Evolutionary conservation across 176 grass and related monocot genomes (phyloP), one percentile per base, ranked within the genome.

Genomic region (Carex cristatella): DNA sequence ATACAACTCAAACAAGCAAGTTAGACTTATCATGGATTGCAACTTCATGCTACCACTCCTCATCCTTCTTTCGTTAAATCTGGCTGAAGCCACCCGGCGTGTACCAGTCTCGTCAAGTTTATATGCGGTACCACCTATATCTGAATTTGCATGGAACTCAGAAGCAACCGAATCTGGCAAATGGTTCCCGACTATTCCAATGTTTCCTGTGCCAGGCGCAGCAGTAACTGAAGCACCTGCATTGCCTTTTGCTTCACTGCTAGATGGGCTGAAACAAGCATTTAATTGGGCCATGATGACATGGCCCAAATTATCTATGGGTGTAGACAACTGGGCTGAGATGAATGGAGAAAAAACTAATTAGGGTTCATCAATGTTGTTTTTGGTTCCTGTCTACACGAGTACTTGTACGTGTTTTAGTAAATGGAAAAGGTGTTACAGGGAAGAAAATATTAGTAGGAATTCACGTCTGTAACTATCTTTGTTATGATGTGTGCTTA

Each of bases 231-330:
- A 5, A 33, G 7, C 48, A 16, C 53, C 49, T 37, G 19, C 48
- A 11, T 9, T 33, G 56, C 53, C 74, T 57, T 57, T 78, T 78
- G 13, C 74, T 32, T 46, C 40, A 3, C 63, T 66, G 44, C 11
- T 83, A 51, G 16, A 54, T 67, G 81, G 81, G 40, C 81, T 83
- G 59, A 83, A 83, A 55, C 63, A 69, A 83, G 44, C 49, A 69
- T 48, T 65, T 19, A 51, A 67, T 35, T 83, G 81, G 81, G 61
- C 27, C 61, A 44, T 31, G 48, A 23, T 69, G 81, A 13, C 81
- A 1, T 67, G 65, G 61, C 81, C 81, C 81, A 83, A 83, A 83
- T 4, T 83, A 31, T 44, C 46, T 32, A 16, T 83, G 30, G 81
- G 81, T 54, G 23, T 40, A 1, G 28, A 14, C 18, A 83, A 53